Conservation (phyloP, 495 filamentous ascomycete species). For the Neurospora africana region DNA sequence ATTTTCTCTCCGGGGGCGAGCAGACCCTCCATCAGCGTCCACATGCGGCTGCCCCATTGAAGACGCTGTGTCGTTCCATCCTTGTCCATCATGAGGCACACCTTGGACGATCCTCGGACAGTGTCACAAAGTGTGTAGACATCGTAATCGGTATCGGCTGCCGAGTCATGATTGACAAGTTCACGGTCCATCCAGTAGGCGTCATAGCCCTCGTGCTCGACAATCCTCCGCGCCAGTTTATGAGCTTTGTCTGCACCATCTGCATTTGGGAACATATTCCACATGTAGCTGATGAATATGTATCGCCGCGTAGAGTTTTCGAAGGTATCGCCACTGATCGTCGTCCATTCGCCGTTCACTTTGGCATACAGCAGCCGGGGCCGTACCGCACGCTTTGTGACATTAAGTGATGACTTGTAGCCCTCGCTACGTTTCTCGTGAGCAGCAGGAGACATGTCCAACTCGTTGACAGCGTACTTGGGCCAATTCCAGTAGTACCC, state of each 20-base stretch:
- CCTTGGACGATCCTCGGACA: slow-evolving; percentile 4
- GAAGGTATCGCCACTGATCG: not conserved
- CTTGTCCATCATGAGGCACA: slow-evolving; percentile 5
- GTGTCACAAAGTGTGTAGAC: slow-evolving; percentile 11
- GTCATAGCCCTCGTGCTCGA: not conserved
- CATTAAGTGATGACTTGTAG: not conserved
- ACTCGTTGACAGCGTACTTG: not conserved
- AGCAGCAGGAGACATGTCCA: not conserved
- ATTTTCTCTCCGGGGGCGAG: slow-evolving; percentile 20
- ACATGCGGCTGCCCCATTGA: slow-evolving; percentile 34
- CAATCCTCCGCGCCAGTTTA: not conserved
- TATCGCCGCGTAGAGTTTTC: not conserved
- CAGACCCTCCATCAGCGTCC: slow-evolving; percentile 39
- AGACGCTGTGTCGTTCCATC: slow-evolving; percentile 1
- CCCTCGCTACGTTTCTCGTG: not conserved
- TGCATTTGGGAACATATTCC: not conserved
- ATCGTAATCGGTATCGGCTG: not conserved
- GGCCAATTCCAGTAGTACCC: not conserved
- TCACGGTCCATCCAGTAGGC: not conserved
- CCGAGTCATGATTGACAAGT: not conserved
- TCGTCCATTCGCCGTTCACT: not conserved
- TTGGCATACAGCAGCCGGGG: not conserved
- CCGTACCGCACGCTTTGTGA: not conserved
- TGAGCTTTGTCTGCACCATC: not conserved
- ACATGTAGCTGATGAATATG: not conserved